These are phyloP conservation scores for Paecilomyces sp. DNA, from an alignment of 2,329 filamentous ascomycete genomes.

Conservation along the genomic window DNA sequence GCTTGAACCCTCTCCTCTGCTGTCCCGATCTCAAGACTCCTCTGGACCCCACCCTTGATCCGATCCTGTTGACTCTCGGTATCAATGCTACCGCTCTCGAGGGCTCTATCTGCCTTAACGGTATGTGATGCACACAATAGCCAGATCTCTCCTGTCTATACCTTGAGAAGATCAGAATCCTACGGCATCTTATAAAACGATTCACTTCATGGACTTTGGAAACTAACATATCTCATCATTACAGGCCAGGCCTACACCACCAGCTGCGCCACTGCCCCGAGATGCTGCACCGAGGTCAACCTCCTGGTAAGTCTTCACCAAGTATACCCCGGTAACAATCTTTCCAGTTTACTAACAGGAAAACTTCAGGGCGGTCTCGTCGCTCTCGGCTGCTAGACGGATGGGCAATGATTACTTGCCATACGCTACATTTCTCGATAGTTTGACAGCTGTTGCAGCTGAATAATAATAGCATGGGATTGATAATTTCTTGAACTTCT, in stretches of 20 bases:
- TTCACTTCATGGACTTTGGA: background rate
- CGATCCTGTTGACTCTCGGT: background rate
- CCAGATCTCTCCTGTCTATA: background rate
- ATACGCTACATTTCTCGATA: background rate
- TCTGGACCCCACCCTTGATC: background rate
- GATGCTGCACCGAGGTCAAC: background rate
- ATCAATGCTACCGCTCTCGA: background rate
- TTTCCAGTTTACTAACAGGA: background rate
- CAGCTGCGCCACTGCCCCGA: background rate
- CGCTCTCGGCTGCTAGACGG: background rate
- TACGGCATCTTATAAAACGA: background rate
- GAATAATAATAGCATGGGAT: background rate
- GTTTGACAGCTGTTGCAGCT: background rate
- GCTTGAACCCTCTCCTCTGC: background rate
- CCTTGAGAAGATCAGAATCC: too few species aligned
- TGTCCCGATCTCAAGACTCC: background rate
- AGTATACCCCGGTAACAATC: background rate
- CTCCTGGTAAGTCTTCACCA: background rate
- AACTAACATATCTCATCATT: background rate
- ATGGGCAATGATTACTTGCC: background rate
- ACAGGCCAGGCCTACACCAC: background rate
- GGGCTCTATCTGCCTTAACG: background rate
- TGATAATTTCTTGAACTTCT: background rate
- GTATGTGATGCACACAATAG: background rate
- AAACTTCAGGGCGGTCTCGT: background rate